Percentiles rank a stretch among this genome's conserved stretches.
phyloP scores from a whole-genome alignment of 768 basidiomycete genomes.

The Symmetrospora coprosmae region DNA sequence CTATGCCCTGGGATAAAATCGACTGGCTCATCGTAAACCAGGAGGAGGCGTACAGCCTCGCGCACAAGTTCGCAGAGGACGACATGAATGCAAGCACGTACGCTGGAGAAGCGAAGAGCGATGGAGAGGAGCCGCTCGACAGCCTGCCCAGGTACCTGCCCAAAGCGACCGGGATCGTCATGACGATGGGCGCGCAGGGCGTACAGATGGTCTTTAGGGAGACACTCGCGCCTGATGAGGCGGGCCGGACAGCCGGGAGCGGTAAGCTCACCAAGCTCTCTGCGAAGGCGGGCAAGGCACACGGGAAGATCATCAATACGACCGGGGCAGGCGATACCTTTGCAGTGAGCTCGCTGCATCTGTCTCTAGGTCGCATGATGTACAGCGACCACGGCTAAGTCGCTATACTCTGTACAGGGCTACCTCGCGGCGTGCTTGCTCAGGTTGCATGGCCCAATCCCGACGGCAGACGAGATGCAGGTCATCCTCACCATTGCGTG shows the following conservation, averaged over 20 bases:
- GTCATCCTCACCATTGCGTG: slow-evolving; percentile 12
- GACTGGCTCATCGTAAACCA: slow-evolving; percentile 41
- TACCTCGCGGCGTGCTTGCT: slow-evolving; percentile 25
- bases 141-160: not conserved
- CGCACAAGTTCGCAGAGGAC: slow-evolving; percentile 22
- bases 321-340: slow-evolving; percentile 36
- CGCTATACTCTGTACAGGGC: not conserved
- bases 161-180: slow-evolving; percentile 12
- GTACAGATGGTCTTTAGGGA: no score
- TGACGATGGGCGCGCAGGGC: slow-evolving; percentile 19
- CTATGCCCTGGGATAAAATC: slow-evolving; percentile 37
- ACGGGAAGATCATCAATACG: slow-evolving; percentile 10
- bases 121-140: not conserved
- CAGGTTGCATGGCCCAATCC: not conserved
- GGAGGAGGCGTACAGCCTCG: slow-evolving; percentile 36
- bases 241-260: not conserved
- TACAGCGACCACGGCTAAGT: not conserved
- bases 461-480: not conserved
- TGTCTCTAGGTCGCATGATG: not conserved
- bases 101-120: not conserved
- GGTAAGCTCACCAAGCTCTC: not conserved
- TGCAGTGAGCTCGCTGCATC: slow-evolving; percentile 24
- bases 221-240: no score
- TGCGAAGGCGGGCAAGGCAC: slow-evolving; percentile 1
- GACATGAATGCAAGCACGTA: not conserved